Conservation (phyloP, 2,329 filamentous ascomycete species). For the Lecanicillium sp. region DNA sequence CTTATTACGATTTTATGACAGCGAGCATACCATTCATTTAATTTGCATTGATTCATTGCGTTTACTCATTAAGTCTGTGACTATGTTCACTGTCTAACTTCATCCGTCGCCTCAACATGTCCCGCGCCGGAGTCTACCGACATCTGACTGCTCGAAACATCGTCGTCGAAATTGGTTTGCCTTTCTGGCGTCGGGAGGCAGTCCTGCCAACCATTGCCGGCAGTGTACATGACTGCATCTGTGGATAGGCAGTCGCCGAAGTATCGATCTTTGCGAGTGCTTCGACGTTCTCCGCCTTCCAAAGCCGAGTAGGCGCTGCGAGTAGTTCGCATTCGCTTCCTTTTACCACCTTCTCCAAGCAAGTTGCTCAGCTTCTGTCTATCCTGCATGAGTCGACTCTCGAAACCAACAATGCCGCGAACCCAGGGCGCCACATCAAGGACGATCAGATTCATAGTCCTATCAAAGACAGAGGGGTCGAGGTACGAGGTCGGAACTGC, state of each 20-base stretch:
- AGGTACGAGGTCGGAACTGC: slow-evolving; percentile 32
- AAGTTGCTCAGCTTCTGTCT: slow-evolving; percentile 55
- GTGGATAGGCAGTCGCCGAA: slow-evolving; percentile 57
- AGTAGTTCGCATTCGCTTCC: slow-evolving; percentile 58
- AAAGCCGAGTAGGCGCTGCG: slow-evolving; percentile 68
- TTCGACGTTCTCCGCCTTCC: slow-evolving; percentile 63
- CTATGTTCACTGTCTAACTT: no score
- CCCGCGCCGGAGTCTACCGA: neutral
- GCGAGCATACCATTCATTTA: no score
- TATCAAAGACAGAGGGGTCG: slow-evolving; percentile 69
- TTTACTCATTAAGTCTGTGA: no score
- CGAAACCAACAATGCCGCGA: slow-evolving; percentile 74
- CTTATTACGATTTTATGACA: no score
- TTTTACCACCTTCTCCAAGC: slow-evolving; percentile 47
- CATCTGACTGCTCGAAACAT: slow-evolving; percentile 3
- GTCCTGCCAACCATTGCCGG: slow-evolving; percentile 33
- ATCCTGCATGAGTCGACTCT: slow-evolving; percentile 62
- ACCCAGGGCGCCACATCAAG: slow-evolving; percentile 84
- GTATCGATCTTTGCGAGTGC: slow-evolving; percentile 63
- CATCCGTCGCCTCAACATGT: no score
- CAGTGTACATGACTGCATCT: slow-evolving; percentile 57
- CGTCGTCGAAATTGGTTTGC: neutral
- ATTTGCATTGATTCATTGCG: no score
- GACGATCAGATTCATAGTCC: slow-evolving; percentile 55
- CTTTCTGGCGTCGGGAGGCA: slow-evolving; percentile 1